These are phyloP conservation scores for Diaporthe citriasiana DNA, from an alignment of 2,329 filamentous ascomycete species.

Conservation along the genomic window DNA sequence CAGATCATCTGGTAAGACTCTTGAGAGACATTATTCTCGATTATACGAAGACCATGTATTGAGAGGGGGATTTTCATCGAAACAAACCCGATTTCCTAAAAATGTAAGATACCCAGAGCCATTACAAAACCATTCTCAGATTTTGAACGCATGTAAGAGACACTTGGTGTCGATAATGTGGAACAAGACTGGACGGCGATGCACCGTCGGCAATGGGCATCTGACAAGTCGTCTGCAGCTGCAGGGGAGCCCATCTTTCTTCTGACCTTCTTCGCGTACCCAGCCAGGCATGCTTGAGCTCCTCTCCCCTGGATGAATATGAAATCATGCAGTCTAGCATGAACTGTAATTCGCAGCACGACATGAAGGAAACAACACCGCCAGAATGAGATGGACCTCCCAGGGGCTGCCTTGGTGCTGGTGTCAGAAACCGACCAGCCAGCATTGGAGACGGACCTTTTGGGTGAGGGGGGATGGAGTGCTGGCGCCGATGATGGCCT, in stretches of 20 bases:
- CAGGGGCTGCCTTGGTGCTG: neutral
- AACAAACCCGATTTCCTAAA: neutral
- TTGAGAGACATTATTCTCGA: neutral
- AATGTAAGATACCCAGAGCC: constrained; percentile 5
- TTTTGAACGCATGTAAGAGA: neutral
- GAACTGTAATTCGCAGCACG: neutral
- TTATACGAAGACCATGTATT: neutral
- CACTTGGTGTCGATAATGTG: too few species aligned
- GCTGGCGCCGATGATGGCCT: neutral
- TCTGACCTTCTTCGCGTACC: neutral
- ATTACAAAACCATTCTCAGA: neutral
- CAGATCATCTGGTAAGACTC: neutral
- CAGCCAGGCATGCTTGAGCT: neutral
- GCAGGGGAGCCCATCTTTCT: neutral
- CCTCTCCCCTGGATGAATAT: neutral
- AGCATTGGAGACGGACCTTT: neutral
- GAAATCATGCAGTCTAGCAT: neutral
- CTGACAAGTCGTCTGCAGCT: neutral
- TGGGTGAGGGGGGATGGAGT: neutral
- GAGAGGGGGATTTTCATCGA: neutral
- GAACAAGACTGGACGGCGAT: neutral
- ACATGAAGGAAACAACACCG: neutral
- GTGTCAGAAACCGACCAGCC: neutral
- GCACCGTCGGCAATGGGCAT: neutral
- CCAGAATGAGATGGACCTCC: neutral